phyloP scores from a whole-genome alignment of 192 early-diverging fungal species.

The Coemansia sp. region DNA sequence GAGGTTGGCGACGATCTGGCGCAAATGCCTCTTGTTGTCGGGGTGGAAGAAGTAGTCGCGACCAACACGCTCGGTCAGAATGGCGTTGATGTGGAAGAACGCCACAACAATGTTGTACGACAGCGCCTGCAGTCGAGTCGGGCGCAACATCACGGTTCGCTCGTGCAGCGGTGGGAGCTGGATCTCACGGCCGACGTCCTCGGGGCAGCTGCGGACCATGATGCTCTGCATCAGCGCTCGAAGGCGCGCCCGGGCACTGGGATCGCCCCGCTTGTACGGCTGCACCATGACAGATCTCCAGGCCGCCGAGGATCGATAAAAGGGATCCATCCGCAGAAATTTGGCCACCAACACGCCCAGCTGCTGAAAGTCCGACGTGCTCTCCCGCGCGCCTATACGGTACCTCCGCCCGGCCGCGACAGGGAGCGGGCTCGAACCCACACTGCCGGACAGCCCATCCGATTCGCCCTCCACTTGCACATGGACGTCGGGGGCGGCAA shows the following conservation, averaged over 20 bases:
- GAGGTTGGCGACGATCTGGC: slow-evolving; percentile 58
- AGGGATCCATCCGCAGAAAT: slow-evolving; percentile 62
- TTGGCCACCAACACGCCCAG: slow-evolving; percentile 54
- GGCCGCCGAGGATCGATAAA: slow-evolving; percentile 34
- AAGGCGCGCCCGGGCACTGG: slow-evolving; percentile 48
- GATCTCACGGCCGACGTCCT: slow-evolving; percentile 54
- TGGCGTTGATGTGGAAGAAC: slow-evolving; percentile 63
- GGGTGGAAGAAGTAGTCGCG: slow-evolving; percentile 73
- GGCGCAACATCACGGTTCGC: slow-evolving; percentile 10
- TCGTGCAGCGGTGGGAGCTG: slow-evolving; percentile 61
- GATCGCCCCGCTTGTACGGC: slow-evolving; percentile 51
- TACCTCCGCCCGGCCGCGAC: not conserved
- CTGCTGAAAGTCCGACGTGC: slow-evolving; percentile 42
- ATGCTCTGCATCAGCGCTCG: slow-evolving; percentile 57
- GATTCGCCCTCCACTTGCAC: not conserved
- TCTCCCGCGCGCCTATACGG: slow-evolving; percentile 15
- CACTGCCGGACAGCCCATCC: too few relatives aligned
- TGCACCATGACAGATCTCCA: slow-evolving; percentile 52
- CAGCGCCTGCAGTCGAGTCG: slow-evolving; percentile 31
- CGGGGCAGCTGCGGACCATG: slow-evolving; percentile 66
- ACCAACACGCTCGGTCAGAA: slow-evolving; percentile 55
- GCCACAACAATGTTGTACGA: slow-evolving; percentile 50
- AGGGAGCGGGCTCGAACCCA: too few relatives aligned
- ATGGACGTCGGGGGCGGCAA: not conserved
- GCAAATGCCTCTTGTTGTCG: slow-evolving; percentile 52